Percentiles rank a stretch among this genome's conserved stretches.
phyloP scores from a whole-genome alignment of 192 early-diverging fungal species.

The Coemansia sp. region DNA sequence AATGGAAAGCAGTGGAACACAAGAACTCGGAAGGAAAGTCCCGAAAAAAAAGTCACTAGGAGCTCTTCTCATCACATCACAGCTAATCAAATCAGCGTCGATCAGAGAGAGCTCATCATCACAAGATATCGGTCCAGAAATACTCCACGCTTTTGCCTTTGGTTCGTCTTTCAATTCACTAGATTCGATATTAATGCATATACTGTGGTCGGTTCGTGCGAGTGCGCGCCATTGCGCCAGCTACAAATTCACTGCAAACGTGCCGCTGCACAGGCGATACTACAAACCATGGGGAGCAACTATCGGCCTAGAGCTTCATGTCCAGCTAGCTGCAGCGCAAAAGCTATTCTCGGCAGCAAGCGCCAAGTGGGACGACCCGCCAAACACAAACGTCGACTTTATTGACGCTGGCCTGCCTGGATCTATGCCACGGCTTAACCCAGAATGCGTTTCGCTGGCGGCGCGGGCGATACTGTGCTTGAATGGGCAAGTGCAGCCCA shows the following conservation, averaged over 20 bases:
- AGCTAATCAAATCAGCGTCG: neutral
- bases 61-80: neutral
- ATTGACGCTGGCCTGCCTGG: slow-evolving; percentile 91
- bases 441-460: slow-evolving; percentile 73
- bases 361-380: slow-evolving; percentile 52
- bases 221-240: neutral
- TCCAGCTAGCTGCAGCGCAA: slow-evolving; percentile 70
- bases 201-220: neutral
- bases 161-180: neutral
- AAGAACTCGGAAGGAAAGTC: too few relatives aligned
- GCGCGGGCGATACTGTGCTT: slow-evolving; percentile 76
- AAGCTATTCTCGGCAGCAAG: slow-evolving; percentile 85
- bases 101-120: neutral
- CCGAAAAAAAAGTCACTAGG: neutral
- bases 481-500: slow-evolving; percentile 63
- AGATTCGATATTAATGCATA: neutral
- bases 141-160: neutral
- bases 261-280: neutral
- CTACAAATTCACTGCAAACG: neutral
- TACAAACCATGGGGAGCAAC: slow-evolving; percentile 62
- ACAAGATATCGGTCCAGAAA: neutral
- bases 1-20: too few relatives aligned
- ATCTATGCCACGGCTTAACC: slow-evolving; percentile 76
- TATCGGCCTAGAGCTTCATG: slow-evolving; percentile 93
- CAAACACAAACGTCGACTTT: slow-evolving; percentile 75